Evolutionary conservation across 1,284 basidiomycete genomes (phyloP).

Genomic region (Boletellus deceptivus): DNA sequence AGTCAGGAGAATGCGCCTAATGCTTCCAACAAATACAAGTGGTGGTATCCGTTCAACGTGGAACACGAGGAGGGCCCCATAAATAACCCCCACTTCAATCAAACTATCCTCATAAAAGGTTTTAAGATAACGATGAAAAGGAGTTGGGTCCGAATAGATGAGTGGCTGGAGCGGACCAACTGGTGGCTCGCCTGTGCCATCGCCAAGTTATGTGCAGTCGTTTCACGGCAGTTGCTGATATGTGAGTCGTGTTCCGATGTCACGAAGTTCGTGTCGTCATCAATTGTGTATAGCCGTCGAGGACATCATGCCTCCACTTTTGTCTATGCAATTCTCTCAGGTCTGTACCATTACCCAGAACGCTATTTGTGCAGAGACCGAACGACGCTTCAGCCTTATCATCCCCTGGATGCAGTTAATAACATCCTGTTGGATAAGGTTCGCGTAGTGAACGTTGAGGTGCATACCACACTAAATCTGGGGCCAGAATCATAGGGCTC

Average conservation of each 20-base stretch:
- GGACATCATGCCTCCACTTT: not conserved
- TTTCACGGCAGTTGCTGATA: not conserved
- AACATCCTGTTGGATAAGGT: not conserved
- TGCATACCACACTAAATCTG: not conserved
- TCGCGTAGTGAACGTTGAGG: no score
- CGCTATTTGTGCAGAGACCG: no score
- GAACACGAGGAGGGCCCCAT: no score
- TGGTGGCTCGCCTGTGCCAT: not conserved
- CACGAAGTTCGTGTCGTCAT: not conserved
- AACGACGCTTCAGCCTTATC: not conserved
- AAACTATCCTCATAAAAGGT: constrained; percentile 10
- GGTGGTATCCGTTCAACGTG: not conserved
- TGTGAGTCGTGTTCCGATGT: not conserved
- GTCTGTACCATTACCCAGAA: not conserved
- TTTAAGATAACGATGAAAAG: constrained; percentile 6
- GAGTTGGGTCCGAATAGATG: no score
- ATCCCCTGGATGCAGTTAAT: not conserved
- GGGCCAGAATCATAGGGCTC: not conserved
- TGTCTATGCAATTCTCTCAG: not conserved
- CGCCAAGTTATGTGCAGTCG: no score
- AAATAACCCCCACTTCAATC: not conserved
- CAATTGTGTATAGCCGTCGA: not conserved
- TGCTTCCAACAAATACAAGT: not conserved
- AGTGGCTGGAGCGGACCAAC: not conserved
- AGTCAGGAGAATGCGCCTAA: not conserved